Conservation (phyloP, 495 filamentous ascomycete species). For the Tirmania nivea region DNA sequence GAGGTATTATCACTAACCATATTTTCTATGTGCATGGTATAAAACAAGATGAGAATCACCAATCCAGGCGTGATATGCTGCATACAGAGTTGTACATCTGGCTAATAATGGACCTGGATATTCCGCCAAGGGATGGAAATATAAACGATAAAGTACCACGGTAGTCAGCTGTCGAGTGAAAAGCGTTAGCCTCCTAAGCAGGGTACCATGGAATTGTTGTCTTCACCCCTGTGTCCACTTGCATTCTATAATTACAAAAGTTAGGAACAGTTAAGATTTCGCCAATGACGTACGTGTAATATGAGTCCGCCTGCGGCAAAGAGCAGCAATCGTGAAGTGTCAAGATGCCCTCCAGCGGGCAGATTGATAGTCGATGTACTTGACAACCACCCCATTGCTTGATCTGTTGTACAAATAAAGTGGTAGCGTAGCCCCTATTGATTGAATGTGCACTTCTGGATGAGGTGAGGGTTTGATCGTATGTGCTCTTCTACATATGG, state of each 20-base stretch:
- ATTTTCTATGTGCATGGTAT: constrained; percentile 33
- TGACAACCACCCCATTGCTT: neutral
- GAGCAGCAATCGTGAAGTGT: neutral
- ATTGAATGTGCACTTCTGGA: no score
- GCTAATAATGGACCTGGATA: neutral
- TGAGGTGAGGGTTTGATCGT: no score
- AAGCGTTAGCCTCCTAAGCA: neutral
- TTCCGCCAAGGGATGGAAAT: neutral
- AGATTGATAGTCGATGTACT: neutral
- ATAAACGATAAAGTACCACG: neutral
- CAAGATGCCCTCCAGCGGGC: neutral
- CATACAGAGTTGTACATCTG: constrained; percentile 31
- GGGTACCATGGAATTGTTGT: neutral
- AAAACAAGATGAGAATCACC: constrained; percentile 41
- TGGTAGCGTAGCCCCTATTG: no score
- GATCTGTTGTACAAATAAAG: no score
- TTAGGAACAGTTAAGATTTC: neutral
- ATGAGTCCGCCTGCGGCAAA: neutral
- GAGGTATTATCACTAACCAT: constrained; percentile 28
- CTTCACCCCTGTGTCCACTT: neutral
- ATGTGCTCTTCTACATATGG: no score
- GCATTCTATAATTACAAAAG: neutral
- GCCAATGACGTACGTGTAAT: neutral
- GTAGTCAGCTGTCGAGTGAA: neutral
- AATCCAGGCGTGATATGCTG: constrained; percentile 36